A percentile compares a stretch with the other conserved stretches of the same genome.
Conservation (phyloP, 805 yeast species). For the Metschnikowia kofuensis region DNA sequence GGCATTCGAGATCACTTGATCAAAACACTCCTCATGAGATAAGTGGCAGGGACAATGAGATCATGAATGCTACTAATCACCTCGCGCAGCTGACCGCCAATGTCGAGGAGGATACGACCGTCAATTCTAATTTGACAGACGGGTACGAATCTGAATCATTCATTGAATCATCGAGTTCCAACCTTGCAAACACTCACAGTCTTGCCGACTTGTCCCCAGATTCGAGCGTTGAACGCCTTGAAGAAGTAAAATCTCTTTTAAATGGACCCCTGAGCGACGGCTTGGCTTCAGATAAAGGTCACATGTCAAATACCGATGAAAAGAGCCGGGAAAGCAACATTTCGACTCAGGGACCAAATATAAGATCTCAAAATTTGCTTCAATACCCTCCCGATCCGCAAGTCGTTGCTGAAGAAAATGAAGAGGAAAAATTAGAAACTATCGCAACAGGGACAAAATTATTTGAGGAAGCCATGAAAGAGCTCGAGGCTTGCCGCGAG, state of each 20-base stretch:
- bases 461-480: too few species aligned
- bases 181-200: too few species aligned
- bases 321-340: background rate
- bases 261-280: too few species aligned
- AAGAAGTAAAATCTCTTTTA: too few species aligned
- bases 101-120: too few species aligned
- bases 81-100: too few species aligned
- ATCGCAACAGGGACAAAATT: too few species aligned
- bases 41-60: background rate
- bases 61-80: background rate
- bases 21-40: background rate
- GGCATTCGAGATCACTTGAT: background rate
- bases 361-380: background rate
- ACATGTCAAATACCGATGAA: background rate
- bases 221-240: too few species aligned
- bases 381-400: background rate
- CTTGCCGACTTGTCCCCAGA: too few species aligned
- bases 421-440: too few species aligned
- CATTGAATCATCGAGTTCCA: too few species aligned
- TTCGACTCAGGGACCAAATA: background rate
- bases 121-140: background rate
- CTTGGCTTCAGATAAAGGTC: background rate
- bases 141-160: background rate
- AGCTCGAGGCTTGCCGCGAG: too few species aligned
- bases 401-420: background rate